Evolutionary conservation across 805 yeast species (phyloP).

Genomic region (Lachancea waltii): DNA sequence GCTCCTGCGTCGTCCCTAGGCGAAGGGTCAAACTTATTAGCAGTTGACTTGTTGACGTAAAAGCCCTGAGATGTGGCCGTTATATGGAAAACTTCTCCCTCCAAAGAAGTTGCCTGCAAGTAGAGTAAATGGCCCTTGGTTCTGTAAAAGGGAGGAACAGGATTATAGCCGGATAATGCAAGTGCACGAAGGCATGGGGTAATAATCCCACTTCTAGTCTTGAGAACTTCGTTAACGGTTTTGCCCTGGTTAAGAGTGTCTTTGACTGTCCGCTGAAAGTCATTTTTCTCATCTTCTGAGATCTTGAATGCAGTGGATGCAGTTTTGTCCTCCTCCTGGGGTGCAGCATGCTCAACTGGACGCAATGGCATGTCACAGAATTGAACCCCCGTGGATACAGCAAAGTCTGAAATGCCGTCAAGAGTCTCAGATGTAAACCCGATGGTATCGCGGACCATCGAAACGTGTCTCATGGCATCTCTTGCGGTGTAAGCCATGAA

Average conservation of each 20-base stretch:
- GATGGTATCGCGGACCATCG: conserved; percentile 29
- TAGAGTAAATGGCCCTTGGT: conserved; percentile 77
- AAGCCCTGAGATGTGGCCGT: conserved; percentile 79
- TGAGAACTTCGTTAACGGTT: conserved; percentile 15
- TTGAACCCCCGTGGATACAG: conserved; percentile 29
- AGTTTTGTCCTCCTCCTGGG: conserved; percentile 11
- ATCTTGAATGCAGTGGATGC: conserved; percentile 18
- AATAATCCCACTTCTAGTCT: conserved; percentile 20
- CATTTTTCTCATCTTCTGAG: conserved; percentile 28
- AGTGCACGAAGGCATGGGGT: conserved; percentile 49
- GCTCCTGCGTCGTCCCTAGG: conserved; percentile 26
- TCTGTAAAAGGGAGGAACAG: conserved; percentile 61
- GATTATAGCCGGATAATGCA: conserved; percentile 76
- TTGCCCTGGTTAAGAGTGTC: conserved; percentile 19
- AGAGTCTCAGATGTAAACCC: conserved; percentile 30
- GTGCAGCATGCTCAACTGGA: conserved; percentile 16
- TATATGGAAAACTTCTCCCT: conserved; percentile 70
- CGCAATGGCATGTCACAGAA: conserved; percentile 24
- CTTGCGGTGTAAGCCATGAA: conserved; percentile 27
- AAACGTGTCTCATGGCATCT: conserved; percentile 28
- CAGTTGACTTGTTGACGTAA: conserved; percentile 64
- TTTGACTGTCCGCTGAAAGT: conserved; percentile 19
- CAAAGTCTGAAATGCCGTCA: conserved; percentile 30
- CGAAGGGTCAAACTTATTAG: conserved; percentile 63
- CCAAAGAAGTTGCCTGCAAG: conserved; percentile 67